Evolutionary conservation across 169 alveolate genomes (phyloP), one percentile per base, ranked within the genome.

Genomic region (Cryptosporidium andersoni): DNA sequence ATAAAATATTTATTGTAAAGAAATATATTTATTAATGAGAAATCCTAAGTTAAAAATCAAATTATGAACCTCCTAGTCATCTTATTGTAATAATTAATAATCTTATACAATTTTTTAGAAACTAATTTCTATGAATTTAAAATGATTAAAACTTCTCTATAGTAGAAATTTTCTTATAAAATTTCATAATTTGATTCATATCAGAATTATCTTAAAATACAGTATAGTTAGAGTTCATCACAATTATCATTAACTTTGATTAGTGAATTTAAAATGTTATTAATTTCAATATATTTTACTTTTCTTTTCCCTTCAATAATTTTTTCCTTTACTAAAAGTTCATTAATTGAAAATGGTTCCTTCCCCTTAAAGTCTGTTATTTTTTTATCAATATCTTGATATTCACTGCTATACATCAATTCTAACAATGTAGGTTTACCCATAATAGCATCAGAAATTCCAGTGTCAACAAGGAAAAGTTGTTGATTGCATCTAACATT

Each of bases 401-500:
- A 8, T 25, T 60, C 16, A 2, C 16, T 55, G 8, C 36, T 14
- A 43, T 74, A 74, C 49, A 74, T 12, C 16, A 74, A 40, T 5
- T 74, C 85, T 25, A 74, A 51, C 40, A 74, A 36, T 14, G 74
- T 58, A 25, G 85, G 85, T n/a, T 74, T 74, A 6, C 85, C 85
- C 55, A 58, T 58, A 3, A 74, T 74, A 2, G 85, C 85, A 12
- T 74, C 85, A 6, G 85, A 74, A 60, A 81, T 25, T 9, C 91
- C 91, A 3, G 89, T 81, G 51, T 88, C 91, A 43, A 51, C 64
- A 14, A 60, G 43, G 42, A 66, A 4, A 34, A 88, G 82, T 14
- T 25, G 52, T 4, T 81, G 67, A 49, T 66, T 81, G 25, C 91
- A 88, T 60, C 58, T 65, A 39, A 65, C 11, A 58, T 66, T 81